phyloP scores from a whole-genome alignment of 2,329 filamentous ascomycete species.

The Coniella lustricola region DNA sequence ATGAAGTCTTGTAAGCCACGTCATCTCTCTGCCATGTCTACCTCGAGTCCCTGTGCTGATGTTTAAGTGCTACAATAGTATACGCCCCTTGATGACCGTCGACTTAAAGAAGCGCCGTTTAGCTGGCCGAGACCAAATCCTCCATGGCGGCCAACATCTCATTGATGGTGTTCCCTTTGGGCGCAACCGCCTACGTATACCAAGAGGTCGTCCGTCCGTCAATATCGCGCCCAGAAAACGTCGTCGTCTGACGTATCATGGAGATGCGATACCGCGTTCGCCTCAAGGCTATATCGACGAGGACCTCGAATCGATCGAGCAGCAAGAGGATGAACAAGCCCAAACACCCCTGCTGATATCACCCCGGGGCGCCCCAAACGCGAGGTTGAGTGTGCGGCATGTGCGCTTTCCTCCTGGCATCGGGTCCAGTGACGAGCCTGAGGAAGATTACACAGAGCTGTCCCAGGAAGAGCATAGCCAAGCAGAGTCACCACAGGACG shows the following conservation, averaged over 20 bases:
- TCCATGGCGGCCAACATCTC: constrained; percentile 68
- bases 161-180: constrained; percentile 84
- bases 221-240: constrained; percentile 69
- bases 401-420: constrained; percentile 11
- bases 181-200: constrained; percentile 56
- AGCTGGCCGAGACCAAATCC: constrained; percentile 75
- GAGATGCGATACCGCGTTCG: constrained; percentile 35
- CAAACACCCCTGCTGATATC: constrained; percentile 16
- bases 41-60: constrained; percentile 14
- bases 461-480: constrained; percentile 16
- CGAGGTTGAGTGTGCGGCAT: constrained; percentile 3
- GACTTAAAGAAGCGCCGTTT: constrained; percentile 68
- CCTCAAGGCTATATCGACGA: constrained; percentile 29
- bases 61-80: constrained; percentile 39
- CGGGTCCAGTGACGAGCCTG: background rate
- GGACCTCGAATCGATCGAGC: constrained; percentile 22
- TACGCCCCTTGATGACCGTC: constrained; percentile 67
- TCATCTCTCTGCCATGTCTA: background rate
- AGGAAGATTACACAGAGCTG: constrained; percentile 13
- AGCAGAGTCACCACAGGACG: constrained; percentile 21
- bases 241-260: constrained; percentile 41
- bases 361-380: constrained; percentile 6
- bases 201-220: constrained; percentile 57
- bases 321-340: constrained; percentile 18
- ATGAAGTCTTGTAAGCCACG: constrained; percentile 64